Evolutionary conservation across 257 asterid species (phyloP), one percentile per base, ranked within the genome.

Genomic region (Solanum clarkiae): DNA sequence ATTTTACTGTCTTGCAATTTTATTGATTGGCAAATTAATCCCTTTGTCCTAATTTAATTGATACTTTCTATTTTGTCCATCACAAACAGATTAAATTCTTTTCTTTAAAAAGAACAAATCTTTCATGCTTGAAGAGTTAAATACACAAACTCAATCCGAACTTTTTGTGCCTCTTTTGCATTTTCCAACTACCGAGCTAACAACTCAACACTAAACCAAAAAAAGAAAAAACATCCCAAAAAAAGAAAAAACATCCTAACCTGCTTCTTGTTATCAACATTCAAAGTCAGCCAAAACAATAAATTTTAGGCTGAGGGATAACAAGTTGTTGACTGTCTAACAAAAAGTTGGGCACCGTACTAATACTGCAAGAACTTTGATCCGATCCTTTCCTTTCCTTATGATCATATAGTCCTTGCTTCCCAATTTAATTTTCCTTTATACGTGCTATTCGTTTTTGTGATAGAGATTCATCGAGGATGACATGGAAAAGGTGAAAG

Each of bases 401-500:
- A 18, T 36, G 51, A 8, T 69, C 40, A 69, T 17, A 15, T 77
- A 17, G 26, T 22, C 82, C 24, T 53, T 77, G 24, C 62, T 77
- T 51, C 47, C 45, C 16, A 1, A 51, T 24, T 77, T 24, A 24
- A 4, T 8, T 77, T 16, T 17, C 82, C 16, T 53, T 53, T 53
- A 79, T 26, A 53, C 22, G 2, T 79, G 65, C 83, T 16, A 15
- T 26, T 79, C 10, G 15, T 16, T 53, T 84, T n/a, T 81, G 86
- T 55, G 86, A 86, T 90, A 94, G 96, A 93, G 88, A 91, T 83
- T 94, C 86, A 84, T 94, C 0, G 94, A 92, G 40, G 94, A 94
- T 83, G 97, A 92, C 84, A 84, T 82, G 90, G 97, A 94, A 85
- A 91, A 90, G 88, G 85, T 92, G 22, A 94, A 91, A 91, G 97